phyloP scores from a whole-genome alignment of 148 eudicot genomes.

The Chenopodium album region DNA sequence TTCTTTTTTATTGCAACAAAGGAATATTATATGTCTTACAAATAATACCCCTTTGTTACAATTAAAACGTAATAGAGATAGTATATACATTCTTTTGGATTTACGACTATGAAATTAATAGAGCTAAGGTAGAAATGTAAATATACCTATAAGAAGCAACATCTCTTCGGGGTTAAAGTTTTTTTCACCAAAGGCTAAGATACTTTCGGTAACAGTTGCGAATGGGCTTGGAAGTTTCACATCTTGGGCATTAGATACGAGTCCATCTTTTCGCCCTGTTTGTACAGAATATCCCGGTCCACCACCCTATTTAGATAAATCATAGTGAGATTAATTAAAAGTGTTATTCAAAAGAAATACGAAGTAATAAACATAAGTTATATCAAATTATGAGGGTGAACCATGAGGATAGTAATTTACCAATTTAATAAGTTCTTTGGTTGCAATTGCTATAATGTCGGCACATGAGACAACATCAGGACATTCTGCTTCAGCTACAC shows the following conservation, averaged over 20 bases:
- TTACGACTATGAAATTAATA: too few species aligned
- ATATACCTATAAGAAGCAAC: conserved; percentile 31
- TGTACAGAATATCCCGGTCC: conserved; percentile 24
- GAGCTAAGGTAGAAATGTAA: neutral
- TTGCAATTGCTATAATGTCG: conserved; percentile 24
- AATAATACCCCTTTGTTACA: too few species aligned
- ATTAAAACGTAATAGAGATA: too few species aligned
- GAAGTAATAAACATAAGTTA: too few species aligned
- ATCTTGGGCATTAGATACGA: conserved; percentile 10
- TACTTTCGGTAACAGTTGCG: conserved; percentile 2
- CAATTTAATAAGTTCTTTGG: conserved; percentile 16
- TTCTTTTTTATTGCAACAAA: too few species aligned
- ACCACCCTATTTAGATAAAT: conserved; percentile 22
- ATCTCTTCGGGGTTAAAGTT: conserved; percentile 14
- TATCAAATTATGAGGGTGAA: neutral
- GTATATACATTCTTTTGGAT: too few species aligned
- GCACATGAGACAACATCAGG: conserved; percentile 24
- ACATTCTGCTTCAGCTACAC: conserved; percentile 8
- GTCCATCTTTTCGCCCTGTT: conserved; percentile 31
- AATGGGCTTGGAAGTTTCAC: conserved; percentile 30
- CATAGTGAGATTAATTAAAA: too few species aligned
- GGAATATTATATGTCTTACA: too few species aligned
- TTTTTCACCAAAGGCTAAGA: conserved; percentile 16
- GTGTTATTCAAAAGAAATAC: too few species aligned
- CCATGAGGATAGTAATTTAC: neutral